These are phyloP conservation scores for Fusarium sp. DNA, from an alignment of 2,329 filamentous ascomycete species.

Conservation along the genomic window DNA sequence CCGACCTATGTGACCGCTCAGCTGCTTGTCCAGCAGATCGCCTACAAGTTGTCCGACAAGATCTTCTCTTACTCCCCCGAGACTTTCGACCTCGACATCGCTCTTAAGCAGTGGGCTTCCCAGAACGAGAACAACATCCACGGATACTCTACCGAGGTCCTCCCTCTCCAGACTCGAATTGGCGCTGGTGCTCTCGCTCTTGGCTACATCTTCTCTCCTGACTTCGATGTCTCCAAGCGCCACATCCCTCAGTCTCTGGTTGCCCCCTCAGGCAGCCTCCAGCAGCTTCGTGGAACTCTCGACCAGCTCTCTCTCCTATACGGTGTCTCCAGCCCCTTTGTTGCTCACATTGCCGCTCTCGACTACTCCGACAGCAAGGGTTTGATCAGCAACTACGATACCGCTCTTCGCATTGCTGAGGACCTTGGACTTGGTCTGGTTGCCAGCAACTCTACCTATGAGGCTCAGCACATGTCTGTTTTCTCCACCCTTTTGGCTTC, in stretches of 20 bases:
- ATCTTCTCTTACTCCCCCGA: constrained; percentile 97
- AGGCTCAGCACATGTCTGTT: constrained; percentile 95
- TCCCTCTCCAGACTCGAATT: constrained; percentile 84
- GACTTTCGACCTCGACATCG: constrained; percentile 88
- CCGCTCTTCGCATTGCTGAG: constrained; percentile 82
- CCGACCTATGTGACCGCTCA: constrained; percentile 95
- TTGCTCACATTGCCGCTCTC: constrained; percentile 89
- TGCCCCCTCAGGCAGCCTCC: constrained; percentile 84
- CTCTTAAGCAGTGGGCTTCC: constrained; percentile 80
- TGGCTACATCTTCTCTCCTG: constrained; percentile 97
- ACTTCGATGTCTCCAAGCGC: constrained; percentile 92
- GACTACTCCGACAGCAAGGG: constrained; percentile 79
- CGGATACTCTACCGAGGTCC: constrained; percentile 80
- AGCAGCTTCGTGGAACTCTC: constrained; percentile 81
- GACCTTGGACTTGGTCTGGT: constrained; percentile 90
- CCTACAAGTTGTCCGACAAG: constrained; percentile 95
- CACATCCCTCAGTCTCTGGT: constrained; percentile 92
- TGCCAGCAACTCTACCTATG: constrained; percentile 85
- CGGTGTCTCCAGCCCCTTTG: constrained; percentile 89
- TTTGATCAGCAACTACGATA: constrained; percentile 87
- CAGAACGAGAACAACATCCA: constrained; percentile 80
- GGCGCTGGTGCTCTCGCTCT: constrained; percentile 92
- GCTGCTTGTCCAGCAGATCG: constrained; percentile 93
- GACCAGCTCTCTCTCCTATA: constrained; percentile 95
- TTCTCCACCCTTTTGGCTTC: constrained; percentile 84